phyloP scores from a whole-genome alignment of 768 basidiomycete species.

The Pulveroboletus sp. region DNA sequence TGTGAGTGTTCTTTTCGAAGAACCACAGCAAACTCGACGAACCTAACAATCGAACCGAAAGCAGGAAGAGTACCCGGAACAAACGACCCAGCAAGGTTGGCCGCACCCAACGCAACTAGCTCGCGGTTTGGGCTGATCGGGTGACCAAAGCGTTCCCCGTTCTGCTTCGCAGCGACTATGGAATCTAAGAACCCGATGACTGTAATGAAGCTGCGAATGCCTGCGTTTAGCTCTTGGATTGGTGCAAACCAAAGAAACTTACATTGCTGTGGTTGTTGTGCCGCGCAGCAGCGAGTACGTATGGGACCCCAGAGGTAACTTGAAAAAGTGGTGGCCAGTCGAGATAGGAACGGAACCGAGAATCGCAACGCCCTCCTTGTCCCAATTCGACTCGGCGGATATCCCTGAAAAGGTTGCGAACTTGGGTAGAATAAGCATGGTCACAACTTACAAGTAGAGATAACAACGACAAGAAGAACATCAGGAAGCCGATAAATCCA shows the following conservation, averaged over 20 bases:
- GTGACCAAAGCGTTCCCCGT: slow-evolving; percentile 79
- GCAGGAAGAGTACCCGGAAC: slow-evolving; percentile 89
- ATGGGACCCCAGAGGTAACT: slow-evolving; percentile 63
- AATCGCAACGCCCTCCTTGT: slow-evolving; percentile 75
- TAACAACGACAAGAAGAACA: slow-evolving; percentile 82
- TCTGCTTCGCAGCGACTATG: slow-evolving; percentile 95
- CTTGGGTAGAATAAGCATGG: not conserved
- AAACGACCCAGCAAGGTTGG: slow-evolving; percentile 76
- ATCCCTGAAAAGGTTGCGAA: slow-evolving; percentile 47
- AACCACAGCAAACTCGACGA: slow-evolving; percentile 13
- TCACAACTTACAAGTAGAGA: slow-evolving; percentile 66
- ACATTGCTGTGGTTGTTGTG: slow-evolving; percentile 87
- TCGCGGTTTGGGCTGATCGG: slow-evolving; percentile 93
- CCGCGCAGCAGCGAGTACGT: slow-evolving; percentile 65
- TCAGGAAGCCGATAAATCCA: slow-evolving; percentile 85
- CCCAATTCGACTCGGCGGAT: slow-evolving; percentile 70
- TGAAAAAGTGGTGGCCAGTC: slow-evolving; percentile 61
- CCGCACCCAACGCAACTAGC: slow-evolving; percentile 83
- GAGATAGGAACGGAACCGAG: slow-evolving; percentile 74
- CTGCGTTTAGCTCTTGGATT: not conserved
- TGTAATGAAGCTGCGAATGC: slow-evolving; percentile 56
- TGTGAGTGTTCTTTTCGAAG: not conserved
- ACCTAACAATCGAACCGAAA: slow-evolving; percentile 92
- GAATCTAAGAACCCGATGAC: slow-evolving; percentile 92
- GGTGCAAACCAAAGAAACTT: slow-evolving; percentile 9